Evolutionary conservation across 2,329 filamentous ascomycete genomes (phyloP), one percentile per base, ranked within the genome.

Genomic region (Zasmidium cellare): DNA sequence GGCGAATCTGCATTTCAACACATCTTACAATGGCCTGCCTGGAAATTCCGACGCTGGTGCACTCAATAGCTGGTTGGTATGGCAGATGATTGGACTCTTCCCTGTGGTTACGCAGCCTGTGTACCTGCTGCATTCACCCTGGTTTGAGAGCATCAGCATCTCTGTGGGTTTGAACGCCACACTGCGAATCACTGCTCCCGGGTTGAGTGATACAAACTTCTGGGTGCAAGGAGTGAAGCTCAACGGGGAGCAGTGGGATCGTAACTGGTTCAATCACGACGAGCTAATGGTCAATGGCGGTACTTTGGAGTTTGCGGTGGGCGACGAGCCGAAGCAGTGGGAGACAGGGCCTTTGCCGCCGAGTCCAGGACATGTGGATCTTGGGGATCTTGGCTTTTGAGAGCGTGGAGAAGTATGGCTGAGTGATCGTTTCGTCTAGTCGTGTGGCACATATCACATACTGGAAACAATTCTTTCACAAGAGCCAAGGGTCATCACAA

Each of bases 1-100:
- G 25, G 85, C 84, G n/a, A 82, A 83, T 62, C 72, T 76, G 9
- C 84, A 83, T 72, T 89, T 87, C 71, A 76, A 74, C 41, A 76
- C 80, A 1, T 80, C 80, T 0, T 75, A 76, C 0, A 67, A 66
- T 5, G 87, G 87, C 0, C 75, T 90, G 1, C 87, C 87, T 0
- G 87, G 87, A 0, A 90, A 90, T 71, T 85, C 81, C 41, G 87
- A 90, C 69, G 86, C 86, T 1, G 87, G 87, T 3, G 86, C 87
- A 16, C 89, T 90, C 86, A 85, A 90, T 70, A 84, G 82, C 14
- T 89, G 85, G 85, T 70, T 87, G 2, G 71, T 88, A 3, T 89
- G 87, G 84, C 84, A 83, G 61, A 87, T 87, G 80, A 79, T 88
- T 46, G 86, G 86, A 3, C 72, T 89, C 45, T 88, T 87, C 64